These are phyloP conservation scores for Carex arenaria DNA, from an alignment of 202 grass and related monocot genomes.

Conservation along the genomic window DNA sequence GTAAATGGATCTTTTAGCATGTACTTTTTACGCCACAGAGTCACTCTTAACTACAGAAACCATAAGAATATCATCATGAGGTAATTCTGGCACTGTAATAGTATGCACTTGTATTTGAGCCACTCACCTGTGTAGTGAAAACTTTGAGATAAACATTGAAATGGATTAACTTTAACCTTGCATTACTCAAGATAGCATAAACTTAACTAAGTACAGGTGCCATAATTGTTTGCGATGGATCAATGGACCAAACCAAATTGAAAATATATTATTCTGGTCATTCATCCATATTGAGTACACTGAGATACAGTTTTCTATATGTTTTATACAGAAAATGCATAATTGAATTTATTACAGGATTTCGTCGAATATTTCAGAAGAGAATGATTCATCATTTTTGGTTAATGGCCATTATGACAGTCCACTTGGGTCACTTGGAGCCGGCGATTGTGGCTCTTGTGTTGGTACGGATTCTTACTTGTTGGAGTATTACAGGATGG, in stretches of 20 bases:
- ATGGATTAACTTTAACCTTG: not conserved
- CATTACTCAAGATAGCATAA: not conserved
- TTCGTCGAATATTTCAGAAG: conserved; percentile 97
- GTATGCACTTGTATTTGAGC: not conserved
- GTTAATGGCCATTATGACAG: conserved; percentile 98
- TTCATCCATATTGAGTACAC: not conserved
- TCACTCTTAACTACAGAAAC: conserved; percentile 75
- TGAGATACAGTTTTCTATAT: not conserved
- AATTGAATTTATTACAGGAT: conserved; percentile 71
- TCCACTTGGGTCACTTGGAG: conserved; percentile 92
- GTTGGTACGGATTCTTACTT: conserved; percentile 54
- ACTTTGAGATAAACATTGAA: not conserved
- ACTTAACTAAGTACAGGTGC: not conserved
- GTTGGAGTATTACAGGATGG: conserved; percentile 13
- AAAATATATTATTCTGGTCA: not conserved
- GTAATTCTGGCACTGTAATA: conserved; percentile 28
- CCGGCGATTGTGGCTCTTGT: conserved; percentile 98
- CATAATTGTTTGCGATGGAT: not conserved
- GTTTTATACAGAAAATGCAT: conserved; percentile 45
- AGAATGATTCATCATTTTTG: conserved; percentile 72
- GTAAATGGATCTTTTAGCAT: conserved; percentile 92
- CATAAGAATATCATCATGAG: conserved; percentile 96
- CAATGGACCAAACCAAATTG: not conserved
- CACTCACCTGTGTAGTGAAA: not conserved
- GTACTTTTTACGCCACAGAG: conserved; percentile 88